Conservation (phyloP, 129 eudicot genomes). For the Escallonia herrerae region DNA sequence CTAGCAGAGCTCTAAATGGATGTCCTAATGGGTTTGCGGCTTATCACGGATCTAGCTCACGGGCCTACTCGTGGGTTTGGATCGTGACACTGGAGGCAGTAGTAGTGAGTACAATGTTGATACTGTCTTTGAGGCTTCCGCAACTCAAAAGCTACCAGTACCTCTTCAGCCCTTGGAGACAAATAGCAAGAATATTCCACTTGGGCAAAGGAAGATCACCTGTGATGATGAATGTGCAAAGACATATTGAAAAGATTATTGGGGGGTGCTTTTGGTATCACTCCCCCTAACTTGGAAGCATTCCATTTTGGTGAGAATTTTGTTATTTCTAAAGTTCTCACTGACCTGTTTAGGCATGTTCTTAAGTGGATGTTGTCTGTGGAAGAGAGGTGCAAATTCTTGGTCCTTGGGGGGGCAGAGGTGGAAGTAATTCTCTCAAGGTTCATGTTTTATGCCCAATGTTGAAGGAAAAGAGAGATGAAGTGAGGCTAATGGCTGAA, state of each 20-base stretch:
- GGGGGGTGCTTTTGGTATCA: slow-evolving; percentile 90
- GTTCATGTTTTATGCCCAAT: slow-evolving; percentile 37
- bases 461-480: slow-evolving; percentile 85
- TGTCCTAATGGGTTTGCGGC: too few relatives aligned
- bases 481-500: slow-evolving; percentile 75
- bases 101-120: slow-evolving; percentile 22
- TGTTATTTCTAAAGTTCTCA: slow-evolving; percentile 50
- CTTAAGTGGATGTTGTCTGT: slow-evolving; percentile 83
- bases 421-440: too few relatives aligned
- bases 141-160: too few relatives aligned
- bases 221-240: slow-evolving; percentile 92
- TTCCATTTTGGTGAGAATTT: slow-evolving; percentile 78
- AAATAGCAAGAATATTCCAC: slow-evolving; percentile 33
- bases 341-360: slow-evolving; percentile 77
- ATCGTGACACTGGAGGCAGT: too few relatives aligned
- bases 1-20: too few relatives aligned
- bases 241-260: slow-evolving; percentile 71
- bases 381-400: slow-evolving; percentile 82
- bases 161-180: too few relatives aligned
- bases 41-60: too few relatives aligned
- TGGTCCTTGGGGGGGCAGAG: slow-evolving; percentile 62
- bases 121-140: slow-evolving; percentile 23
- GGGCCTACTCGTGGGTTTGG: too few relatives aligned
- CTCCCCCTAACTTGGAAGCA: slow-evolving; percentile 57
- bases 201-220: slow-evolving; percentile 77